phyloP scores from a whole-genome alignment of 768 basidiomycete genomes.

The Leucosporidium yakuticum region DNA sequence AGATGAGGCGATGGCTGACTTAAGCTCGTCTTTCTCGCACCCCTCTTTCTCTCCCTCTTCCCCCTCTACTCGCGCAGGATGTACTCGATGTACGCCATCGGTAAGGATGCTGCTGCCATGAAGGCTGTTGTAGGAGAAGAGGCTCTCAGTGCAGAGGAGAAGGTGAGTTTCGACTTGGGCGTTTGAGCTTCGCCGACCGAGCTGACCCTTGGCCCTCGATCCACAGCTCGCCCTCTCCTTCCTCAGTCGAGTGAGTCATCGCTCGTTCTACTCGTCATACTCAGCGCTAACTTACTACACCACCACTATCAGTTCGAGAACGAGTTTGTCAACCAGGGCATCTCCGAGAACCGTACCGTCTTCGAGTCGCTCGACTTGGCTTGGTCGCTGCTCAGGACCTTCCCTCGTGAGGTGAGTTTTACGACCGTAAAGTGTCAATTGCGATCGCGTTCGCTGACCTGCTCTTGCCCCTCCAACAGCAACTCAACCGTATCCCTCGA shows the following conservation, averaged over 20 bases:
- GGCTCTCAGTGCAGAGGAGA: constrained; percentile 88
- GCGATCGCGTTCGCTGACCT: neutral
- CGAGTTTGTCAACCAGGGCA: constrained; percentile 93
- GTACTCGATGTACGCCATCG: constrained; percentile 97
- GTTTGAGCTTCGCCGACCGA: neutral
- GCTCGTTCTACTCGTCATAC: neutral
- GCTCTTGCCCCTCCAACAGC: neutral
- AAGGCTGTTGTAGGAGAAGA: constrained; percentile 99
- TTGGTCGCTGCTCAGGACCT: constrained; percentile 92
- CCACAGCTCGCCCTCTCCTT: constrained; percentile 80
- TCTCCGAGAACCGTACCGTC: constrained; percentile 90
- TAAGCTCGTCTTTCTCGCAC: constrained; percentile 31
- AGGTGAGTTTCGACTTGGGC: constrained; percentile 42
- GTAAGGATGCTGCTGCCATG: constrained; percentile 87
- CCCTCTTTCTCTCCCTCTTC: constrained; percentile 26
- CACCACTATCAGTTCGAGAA: constrained; percentile 68
- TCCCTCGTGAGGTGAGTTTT: constrained; percentile 60
- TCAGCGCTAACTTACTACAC: neutral
- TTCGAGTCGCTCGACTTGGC: constrained; percentile 96
- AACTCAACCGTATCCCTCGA: constrained; percentile 34
- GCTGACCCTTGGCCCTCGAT: neutral
- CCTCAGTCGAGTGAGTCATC: constrained; percentile 59
- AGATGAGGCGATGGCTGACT: neutral
- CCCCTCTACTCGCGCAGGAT: constrained; percentile 45
- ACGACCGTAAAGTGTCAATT: neutral